These are phyloP conservation scores for Lathyrus tuberosus DNA, from an alignment of 306 rosid species.

Conservation along the genomic window DNA sequence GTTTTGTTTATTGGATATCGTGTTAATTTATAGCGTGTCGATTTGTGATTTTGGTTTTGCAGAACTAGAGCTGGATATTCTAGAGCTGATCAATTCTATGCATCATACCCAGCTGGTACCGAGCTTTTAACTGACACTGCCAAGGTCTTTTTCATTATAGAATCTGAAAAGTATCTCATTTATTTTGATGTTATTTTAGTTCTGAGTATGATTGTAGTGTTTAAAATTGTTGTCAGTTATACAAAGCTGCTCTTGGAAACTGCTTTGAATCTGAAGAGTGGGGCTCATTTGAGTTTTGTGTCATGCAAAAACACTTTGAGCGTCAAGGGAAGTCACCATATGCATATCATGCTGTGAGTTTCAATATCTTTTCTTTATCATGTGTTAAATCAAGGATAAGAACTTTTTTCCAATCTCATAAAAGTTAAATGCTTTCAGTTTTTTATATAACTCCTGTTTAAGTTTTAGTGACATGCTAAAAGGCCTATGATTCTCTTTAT, in stretches of 20 bases:
- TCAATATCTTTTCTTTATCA: slow-evolving; percentile 4
- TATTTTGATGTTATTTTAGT: slow-evolving; percentile 22
- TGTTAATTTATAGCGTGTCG: slow-evolving; percentile 28
- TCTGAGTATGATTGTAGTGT: slow-evolving; percentile 26
- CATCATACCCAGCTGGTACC: slow-evolving; percentile 93
- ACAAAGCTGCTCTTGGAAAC: slow-evolving; percentile 92
- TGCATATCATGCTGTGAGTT: slow-evolving; percentile 89
- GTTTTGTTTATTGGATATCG: slow-evolving; percentile 2
- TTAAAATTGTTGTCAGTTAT: slow-evolving; percentile 54
- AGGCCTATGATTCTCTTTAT: not conserved
- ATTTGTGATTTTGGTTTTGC: slow-evolving; percentile 43
- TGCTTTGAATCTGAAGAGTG: slow-evolving; percentile 87
- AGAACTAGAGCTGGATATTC: slow-evolving; percentile 98
- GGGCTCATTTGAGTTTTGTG: slow-evolving; percentile 87
- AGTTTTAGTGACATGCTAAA: slow-evolving; percentile 5
- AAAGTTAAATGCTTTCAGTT: slow-evolving; percentile 2
- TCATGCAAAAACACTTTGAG: slow-evolving; percentile 89
- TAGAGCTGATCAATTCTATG: slow-evolving; percentile 91
- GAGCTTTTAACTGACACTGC: slow-evolving; percentile 84
- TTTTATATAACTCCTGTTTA: not conserved
- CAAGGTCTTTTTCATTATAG: slow-evolving; percentile 51
- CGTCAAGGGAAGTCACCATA: slow-evolving; percentile 93
- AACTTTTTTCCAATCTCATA: slow-evolving; percentile 13
- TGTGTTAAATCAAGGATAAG: slow-evolving; percentile 7
- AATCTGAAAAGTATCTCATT: not conserved